These are phyloP conservation scores for Entomortierella chlamydospora DNA, from an alignment of 192 early-diverging fungal genomes.

Conservation along the genomic window DNA sequence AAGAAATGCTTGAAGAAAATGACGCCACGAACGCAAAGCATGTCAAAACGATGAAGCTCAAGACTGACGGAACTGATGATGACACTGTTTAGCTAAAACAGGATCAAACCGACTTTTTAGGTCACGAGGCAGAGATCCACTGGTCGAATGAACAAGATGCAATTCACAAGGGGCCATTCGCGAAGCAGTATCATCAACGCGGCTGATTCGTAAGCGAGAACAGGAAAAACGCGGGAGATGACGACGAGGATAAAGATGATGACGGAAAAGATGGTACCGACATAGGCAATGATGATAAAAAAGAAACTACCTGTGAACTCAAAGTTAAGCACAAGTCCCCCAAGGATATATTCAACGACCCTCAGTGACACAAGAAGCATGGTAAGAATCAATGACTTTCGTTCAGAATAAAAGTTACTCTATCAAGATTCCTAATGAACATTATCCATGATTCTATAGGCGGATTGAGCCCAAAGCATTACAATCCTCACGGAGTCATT, in stretches of 20 bases:
- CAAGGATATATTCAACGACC: slow-evolving; percentile 9
- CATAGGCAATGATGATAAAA: background rate
- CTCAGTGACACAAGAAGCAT: slow-evolving; percentile 15
- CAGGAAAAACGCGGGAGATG: background rate
- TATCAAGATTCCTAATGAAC: background rate
- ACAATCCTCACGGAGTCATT: background rate
- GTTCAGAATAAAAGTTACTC: too few species aligned
- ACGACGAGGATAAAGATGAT: slow-evolving; percentile 1
- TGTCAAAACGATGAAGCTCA: background rate
- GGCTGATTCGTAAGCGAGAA: background rate
- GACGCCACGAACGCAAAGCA: background rate
- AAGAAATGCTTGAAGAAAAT: background rate
- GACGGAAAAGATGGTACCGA: background rate
- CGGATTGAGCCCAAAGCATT: slow-evolving; percentile 34
- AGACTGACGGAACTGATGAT: background rate
- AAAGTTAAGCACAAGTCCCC: background rate
- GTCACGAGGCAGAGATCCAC: slow-evolving; percentile 31
- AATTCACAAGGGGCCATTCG: background rate
- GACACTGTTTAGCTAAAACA: background rate
- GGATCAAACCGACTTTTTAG: slow-evolving; percentile 38
- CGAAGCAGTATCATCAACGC: slow-evolving; percentile 3
- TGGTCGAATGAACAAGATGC: slow-evolving; percentile 37
- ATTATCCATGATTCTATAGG: slow-evolving; percentile 3
- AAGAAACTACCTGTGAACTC: background rate
- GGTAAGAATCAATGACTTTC: too few species aligned